Evolutionary conservation across 2,329 filamentous ascomycete species (phyloP).

Genomic region (Dactylellina sp.): DNA sequence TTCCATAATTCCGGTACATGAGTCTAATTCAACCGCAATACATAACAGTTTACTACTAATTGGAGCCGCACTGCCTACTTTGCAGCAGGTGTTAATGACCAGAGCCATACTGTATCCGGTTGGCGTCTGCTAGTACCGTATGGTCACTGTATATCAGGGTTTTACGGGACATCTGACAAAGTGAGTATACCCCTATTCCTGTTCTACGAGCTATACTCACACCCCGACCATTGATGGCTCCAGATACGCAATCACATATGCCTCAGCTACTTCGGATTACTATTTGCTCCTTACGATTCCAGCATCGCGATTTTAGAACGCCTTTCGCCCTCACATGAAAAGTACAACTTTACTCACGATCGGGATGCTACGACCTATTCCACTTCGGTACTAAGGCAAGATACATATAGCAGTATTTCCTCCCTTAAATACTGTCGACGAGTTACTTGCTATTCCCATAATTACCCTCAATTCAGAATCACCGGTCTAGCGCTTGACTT

Average conservation of each 20-base stretch:
- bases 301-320: background rate
- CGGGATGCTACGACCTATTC: background rate
- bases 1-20: no score
- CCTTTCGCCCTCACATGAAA: no score
- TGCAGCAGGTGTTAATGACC: background rate
- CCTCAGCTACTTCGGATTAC: background rate
- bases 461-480: background rate
- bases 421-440: background rate
- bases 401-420: background rate
- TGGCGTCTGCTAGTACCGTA: background rate
- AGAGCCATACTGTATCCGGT: background rate
- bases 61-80: conserved; percentile 9
- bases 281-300: background rate
- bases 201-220: background rate
- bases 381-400: background rate
- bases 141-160: background rate
- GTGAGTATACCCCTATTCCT: background rate
- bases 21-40: no score
- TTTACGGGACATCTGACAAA: conserved; percentile 12
- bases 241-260: background rate
- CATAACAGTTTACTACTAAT: conserved; percentile 7
- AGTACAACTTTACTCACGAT: no score
- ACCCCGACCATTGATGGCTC: background rate
- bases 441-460: background rate
- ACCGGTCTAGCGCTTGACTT: background rate